Evolutionary conservation across 352 stramenopile genomes (phyloP).

Genomic region (Bremia lactucae): DNA sequence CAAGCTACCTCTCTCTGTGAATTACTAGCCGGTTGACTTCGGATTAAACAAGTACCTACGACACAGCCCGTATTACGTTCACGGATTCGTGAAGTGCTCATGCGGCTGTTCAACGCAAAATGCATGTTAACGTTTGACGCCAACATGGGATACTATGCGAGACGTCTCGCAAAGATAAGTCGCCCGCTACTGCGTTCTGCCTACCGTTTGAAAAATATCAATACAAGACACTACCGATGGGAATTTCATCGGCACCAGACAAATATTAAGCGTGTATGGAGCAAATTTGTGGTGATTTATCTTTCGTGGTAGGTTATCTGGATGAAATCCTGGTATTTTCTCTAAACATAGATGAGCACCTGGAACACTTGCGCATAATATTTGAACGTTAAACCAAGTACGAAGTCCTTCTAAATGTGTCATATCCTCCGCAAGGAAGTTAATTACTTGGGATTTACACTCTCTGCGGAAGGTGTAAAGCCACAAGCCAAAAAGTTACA

Average conservation of each 20-base stretch:
- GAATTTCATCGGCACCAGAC: not conserved
- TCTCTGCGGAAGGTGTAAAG: not conserved
- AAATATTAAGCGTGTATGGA: slow-evolving; percentile 3
- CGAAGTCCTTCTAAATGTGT: not conserved
- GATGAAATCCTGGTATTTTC: slow-evolving; percentile 4
- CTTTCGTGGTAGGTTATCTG: slow-evolving; percentile 2
- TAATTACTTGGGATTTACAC: not conserved
- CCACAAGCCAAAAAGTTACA: not conserved
- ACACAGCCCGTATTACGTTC: slow-evolving; percentile 2
- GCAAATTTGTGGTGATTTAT: not conserved
- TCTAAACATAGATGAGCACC: not conserved
- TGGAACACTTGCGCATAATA: not conserved
- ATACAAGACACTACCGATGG: slow-evolving; percentile 3
- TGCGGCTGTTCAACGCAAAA: not conserved
- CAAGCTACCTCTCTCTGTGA: not conserved
- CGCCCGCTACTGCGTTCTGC: too few species aligned
- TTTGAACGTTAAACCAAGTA: not conserved
- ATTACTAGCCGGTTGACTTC: slow-evolving; percentile 4
- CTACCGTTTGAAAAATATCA: too few species aligned
- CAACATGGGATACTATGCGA: not conserved
- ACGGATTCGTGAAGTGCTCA: not conserved
- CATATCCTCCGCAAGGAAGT: not conserved
- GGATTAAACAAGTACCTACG: too few species aligned
- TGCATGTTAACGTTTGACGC: not conserved
- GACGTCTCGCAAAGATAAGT: not conserved